Conservation (phyloP, 495 filamentous ascomycete species). For the Hypoxylon trugodes region DNA sequence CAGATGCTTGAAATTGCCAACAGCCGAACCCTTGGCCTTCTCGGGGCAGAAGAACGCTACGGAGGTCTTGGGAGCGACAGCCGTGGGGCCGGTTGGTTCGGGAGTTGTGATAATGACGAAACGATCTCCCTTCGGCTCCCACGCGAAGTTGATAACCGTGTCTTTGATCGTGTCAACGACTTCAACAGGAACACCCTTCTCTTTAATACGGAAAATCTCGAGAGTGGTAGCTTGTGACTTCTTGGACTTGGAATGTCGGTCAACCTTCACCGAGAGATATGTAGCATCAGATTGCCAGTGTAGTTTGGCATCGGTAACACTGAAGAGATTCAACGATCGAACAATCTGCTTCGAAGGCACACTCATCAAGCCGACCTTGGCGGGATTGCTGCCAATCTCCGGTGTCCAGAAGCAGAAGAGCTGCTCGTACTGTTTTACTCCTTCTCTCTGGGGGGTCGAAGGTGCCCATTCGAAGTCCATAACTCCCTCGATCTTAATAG, state of each 20-base stretch:
- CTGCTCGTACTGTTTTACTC: conserved; percentile 90
- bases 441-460: conserved; percentile 76
- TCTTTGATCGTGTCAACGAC: conserved; percentile 97
- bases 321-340: conserved; percentile 94
- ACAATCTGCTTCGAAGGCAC: conserved; percentile 93
- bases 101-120: conserved; percentile 97
- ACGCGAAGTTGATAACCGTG: conserved; percentile 98
- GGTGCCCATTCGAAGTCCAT: conserved; percentile 99
- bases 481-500: conserved; percentile 93
- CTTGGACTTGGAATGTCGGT: conserved; percentile 98
- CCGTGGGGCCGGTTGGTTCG: conserved; percentile 78
- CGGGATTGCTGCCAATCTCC: conserved; percentile 97
- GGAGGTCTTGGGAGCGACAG: conserved; percentile 89
- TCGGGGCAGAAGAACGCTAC: conserved; percentile 97
- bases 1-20: conserved; percentile 95
- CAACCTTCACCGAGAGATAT: conserved; percentile 98
- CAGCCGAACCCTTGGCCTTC: conserved; percentile 76
- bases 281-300: conserved; percentile 95
- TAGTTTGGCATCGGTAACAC: conserved; percentile 94
- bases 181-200: conserved; percentile 98
- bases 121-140: conserved; percentile 96
- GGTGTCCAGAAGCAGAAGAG: conserved; percentile 98
- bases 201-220: conserved; percentile 95
- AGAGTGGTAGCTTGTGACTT: conserved; percentile 96
- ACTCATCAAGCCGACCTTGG: conserved; percentile 94